Base-by-base conservation (phyloP, 345 rosid species). In the Turnera subulata region DNA sequence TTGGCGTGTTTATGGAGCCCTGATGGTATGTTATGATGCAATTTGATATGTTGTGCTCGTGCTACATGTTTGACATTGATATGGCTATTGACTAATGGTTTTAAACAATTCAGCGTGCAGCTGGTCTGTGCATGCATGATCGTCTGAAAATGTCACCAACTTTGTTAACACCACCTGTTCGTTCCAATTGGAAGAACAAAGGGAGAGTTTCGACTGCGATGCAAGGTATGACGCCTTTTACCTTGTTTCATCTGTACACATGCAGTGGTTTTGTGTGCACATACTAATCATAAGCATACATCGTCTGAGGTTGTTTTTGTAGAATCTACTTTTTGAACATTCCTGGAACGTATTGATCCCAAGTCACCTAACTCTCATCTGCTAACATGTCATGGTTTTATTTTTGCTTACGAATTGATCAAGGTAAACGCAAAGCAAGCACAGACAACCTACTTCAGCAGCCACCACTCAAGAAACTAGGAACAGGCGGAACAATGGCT, bases 341-440 rank as follows among this genome's bases (percentile, higher is more conserved):
- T 29, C n/a, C n/a, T n/a, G n/a, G n/a, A n/a, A n/a, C n/a, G n/a
- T n/a, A n/a, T n/a, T 29, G 35, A 29, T 29, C 35, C 35, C 35
- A 29, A 3, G 35, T 17, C 23, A 46, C 49, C 16, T 49, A 12
- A 49, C 53, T 24, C 29, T 49, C n/a, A 49, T 15, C 22, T 39
- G 17, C 58, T 59, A 56, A 17, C 15, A 24, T 55, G 42, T 69
- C 50, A 45, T 58, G 32, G n/a, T 14, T 17, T n/a, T 29, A n/a
- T 42, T 2, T 15, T 44, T 52, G 20, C 42, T 32, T 48, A 14
- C 35, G 46, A 22, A 53, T 46, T 15, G 50, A 66, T 64, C 60
- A 67, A 91, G 97, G 77, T 73, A 91, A 91, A 83, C 85, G 96
- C 38, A 87, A 79, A 76, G 83, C 82, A 21, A 83, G 81, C 71